Conservation (phyloP, 352 stramenopile genomes). For the Globisporangium paroecandrum region DNA sequence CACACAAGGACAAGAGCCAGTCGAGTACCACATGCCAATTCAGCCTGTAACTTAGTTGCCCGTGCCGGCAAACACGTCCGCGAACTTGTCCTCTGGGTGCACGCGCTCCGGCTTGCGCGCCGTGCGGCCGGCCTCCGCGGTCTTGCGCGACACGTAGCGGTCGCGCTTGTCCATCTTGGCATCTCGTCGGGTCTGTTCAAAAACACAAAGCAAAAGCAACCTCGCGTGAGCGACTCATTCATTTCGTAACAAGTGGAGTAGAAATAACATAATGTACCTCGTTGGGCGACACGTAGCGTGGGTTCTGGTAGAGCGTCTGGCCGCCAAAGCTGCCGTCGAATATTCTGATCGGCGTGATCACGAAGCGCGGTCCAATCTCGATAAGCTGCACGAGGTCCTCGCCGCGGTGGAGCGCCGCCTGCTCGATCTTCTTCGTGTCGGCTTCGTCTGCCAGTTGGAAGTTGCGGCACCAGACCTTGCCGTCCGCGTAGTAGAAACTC, state of each 20-base stretch:
- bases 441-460: conserved; percentile 91
- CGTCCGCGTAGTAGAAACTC: conserved; percentile 93
- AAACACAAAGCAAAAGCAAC: neutral
- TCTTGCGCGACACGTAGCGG: conserved; percentile 91
- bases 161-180: conserved; percentile 93
- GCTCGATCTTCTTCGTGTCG: conserved; percentile 90
- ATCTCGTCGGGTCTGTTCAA: conserved; percentile 48
- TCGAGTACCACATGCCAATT: neutral
- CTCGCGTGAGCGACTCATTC: neutral
- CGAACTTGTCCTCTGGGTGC: conserved; percentile 80
- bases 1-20: neutral
- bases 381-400: conserved; percentile 94
- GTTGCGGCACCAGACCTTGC: conserved; percentile 98
- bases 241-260: neutral
- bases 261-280: conserved; percentile 41
- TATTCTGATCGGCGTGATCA: conserved; percentile 98
- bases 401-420: conserved; percentile 76
- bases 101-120: conserved; percentile 64
- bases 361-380: conserved; percentile 99
- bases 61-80: conserved; percentile 73
- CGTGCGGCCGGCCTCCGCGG: conserved; percentile 75
- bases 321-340: conserved; percentile 98
- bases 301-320: conserved; percentile 98
- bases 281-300: conserved; percentile 97
- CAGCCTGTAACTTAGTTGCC: conserved; percentile 23